Evolutionary conservation across 208 protist species (phyloP).

Genomic region (Leishmania aethiopica): DNA sequence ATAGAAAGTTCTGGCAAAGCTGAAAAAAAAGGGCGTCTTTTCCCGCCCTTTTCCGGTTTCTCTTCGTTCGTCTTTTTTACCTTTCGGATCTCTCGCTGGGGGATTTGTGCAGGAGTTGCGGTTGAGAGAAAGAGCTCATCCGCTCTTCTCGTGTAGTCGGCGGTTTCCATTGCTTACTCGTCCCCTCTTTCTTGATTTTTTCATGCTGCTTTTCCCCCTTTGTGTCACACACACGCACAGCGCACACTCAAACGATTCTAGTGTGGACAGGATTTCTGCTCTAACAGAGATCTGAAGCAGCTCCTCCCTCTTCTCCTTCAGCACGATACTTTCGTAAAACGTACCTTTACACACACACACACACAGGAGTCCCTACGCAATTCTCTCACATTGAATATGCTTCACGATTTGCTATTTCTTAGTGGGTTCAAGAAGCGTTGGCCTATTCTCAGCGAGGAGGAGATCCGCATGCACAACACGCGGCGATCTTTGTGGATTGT

Average conservation of each 20-base stretch:
- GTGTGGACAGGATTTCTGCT: not conserved
- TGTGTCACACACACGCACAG: not conserved
- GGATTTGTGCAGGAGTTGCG: not conserved
- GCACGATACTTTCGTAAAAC: not conserved
- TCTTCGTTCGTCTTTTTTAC: not conserved
- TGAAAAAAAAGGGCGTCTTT: not conserved
- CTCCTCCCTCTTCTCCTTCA: not conserved
- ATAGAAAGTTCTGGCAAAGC: not conserved
- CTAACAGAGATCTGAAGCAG: not conserved
- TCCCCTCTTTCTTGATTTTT: not conserved
- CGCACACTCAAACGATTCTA: not conserved
- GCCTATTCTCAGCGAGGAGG: conserved; percentile 62
- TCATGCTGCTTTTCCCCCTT: not conserved
- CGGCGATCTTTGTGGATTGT: conserved; percentile 79
- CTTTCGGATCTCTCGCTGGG: not conserved
- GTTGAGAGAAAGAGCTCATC: not conserved
- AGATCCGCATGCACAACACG: conserved; percentile 68
- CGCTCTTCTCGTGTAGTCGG: not conserved
- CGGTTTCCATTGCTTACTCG: not conserved
- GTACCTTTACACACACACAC: not conserved
- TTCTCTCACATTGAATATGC: conserved; percentile 10
- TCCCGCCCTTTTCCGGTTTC: not conserved
- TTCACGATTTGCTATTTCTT: conserved; percentile 26
- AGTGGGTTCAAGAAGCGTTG: conserved; percentile 51
- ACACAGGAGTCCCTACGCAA: not conserved